Base-by-base conservation (phyloP, 2,329 filamentous ascomycete species). In the Neofusicoccum umdonicola region DNA sequence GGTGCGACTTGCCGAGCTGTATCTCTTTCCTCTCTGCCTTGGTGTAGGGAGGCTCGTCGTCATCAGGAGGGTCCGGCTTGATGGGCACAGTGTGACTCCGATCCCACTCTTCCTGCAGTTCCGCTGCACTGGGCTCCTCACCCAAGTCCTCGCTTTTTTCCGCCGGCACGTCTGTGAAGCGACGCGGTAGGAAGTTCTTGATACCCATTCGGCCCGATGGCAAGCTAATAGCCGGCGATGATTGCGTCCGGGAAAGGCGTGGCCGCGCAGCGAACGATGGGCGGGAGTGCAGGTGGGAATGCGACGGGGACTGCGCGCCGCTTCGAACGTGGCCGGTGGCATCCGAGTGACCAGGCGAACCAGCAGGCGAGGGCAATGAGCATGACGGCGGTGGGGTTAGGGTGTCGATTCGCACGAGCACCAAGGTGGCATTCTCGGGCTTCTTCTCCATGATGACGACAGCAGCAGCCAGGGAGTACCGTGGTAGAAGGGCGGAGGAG, bases 401-500 rank as follows among this genome's bases (percentile, higher is more conserved):
- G 13, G 41, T 48, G n/a, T 60, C 56, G 37, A 60, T 45, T 37
- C 56, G 56, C 41, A 60, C n/a, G 31, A 60, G 56, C 42, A 60
- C 56, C 39, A 60, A 15, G n/a, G 56, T 47, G n/a, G 56, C 19
- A 31, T 60, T 47, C 41, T 60, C 27, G 27, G 56, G 56, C 42
- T 60, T 60, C 56, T n/a, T 44, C 15, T 37, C 56, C 56, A 60
- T 58, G 42, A 60, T 60, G 56, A 60, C 31, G 56, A 60, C n/a
- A 47, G 56, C 31, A 17, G 56, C 31, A 17, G 56, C 39, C n/a
- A 47, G 42, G 56, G n/a, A 60, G n/a, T 34, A 57, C 54, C 54
- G 54, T 57, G 54, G 54, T 22, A 39, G 42, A 13, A n/a, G 27
- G 6, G 37, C 42, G 42, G 56, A 31, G 31, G 11, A 37, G 22